Evolutionary conservation across 257 asterid species (phyloP).

Genomic region (Jacaranda copaia): DNA sequence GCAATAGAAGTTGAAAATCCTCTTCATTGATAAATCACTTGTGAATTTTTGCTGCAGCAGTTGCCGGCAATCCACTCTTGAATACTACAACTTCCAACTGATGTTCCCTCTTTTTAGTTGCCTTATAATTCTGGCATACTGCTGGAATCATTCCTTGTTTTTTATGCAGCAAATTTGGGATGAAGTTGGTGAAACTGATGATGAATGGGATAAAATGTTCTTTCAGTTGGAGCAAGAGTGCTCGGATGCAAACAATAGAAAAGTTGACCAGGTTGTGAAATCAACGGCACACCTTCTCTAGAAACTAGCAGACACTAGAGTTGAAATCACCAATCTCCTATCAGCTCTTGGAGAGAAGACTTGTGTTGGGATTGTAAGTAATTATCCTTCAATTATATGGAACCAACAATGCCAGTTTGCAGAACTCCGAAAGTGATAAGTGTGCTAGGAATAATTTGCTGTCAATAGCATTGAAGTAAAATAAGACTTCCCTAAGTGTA

Average conservation of each 20-base stretch:
- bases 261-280: constrained; percentile 90
- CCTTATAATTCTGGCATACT: constrained; percentile 8
- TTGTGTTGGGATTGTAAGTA: constrained; percentile 77
- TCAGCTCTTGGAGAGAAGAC: constrained; percentile 89
- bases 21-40: constrained; percentile 64
- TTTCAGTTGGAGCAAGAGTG: constrained; percentile 93
- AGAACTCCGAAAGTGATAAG: constrained; percentile 13
- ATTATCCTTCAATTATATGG: constrained; percentile 15
- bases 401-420: constrained; percentile 12
- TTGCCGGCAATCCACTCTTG: constrained; percentile 62
- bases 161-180: constrained; percentile 90
- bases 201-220: constrained; percentile 85
- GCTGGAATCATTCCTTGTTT: constrained; percentile 28
- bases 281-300: constrained; percentile 86
- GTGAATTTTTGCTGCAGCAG: constrained; percentile 84
- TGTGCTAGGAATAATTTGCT: neutral
- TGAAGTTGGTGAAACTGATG: constrained; percentile 92
- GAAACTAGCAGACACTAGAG: constrained; percentile 85
- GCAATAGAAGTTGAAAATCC: constrained; percentile 63
- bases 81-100: neutral
- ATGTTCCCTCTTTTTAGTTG: constrained; percentile 26
- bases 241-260: constrained; percentile 87
- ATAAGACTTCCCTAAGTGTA: constrained; percentile 9
- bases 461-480: neutral
- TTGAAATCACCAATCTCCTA: constrained; percentile 82